Percentiles rank a stretch among this genome's conserved stretches.
These are phyloP conservation scores for Cicer pinnatifidum DNA, from an alignment of 306 rosid species.

Conservation along the genomic window DNA sequence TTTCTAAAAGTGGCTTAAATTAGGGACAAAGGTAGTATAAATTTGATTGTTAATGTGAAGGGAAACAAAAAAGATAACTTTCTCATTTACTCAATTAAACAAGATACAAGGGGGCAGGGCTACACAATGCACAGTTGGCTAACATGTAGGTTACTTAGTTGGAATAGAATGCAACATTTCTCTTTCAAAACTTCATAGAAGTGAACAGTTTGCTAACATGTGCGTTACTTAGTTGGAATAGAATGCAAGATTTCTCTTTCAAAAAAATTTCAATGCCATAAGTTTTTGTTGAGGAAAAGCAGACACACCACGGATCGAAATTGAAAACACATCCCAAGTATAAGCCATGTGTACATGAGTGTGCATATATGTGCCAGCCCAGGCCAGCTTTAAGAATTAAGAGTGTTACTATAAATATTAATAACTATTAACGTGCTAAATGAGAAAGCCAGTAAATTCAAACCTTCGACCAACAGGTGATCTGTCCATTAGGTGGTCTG, in stretches of 20 bases:
- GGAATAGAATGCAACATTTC: conserved; percentile 16
- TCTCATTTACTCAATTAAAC: conserved; percentile 8
- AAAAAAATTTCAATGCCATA: not conserved
- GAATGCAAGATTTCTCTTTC: conserved; percentile 22
- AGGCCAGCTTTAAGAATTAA: conserved; percentile 6
- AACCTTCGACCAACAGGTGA: conserved; percentile 95
- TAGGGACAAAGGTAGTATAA: not conserved
- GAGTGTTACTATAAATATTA: conserved; percentile 28
- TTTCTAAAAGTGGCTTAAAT: too few species aligned
- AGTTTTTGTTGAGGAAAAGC: conserved; percentile 13
- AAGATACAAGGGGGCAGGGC: conserved; percentile 7
- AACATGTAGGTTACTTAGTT: not conserved
- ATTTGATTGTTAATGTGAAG: conserved; percentile 3
- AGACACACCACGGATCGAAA: conserved; percentile 5
- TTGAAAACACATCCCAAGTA: conserved; percentile 14
- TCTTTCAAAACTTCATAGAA: not conserved
- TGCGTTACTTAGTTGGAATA: conserved; percentile 11
- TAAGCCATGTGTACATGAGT: conserved; percentile 4
- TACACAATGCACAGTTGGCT: not conserved
- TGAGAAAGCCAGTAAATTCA: conserved; percentile 41
- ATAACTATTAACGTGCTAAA: not conserved
- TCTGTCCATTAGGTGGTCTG: conserved; percentile 85
- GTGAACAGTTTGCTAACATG: not conserved
- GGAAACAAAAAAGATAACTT: not conserved
- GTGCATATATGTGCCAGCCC: conserved; percentile 25